These are phyloP conservation scores for Rhodotorula glutinis DNA, from an alignment of 1,284 basidiomycete species.

Conservation along the genomic window DNA sequence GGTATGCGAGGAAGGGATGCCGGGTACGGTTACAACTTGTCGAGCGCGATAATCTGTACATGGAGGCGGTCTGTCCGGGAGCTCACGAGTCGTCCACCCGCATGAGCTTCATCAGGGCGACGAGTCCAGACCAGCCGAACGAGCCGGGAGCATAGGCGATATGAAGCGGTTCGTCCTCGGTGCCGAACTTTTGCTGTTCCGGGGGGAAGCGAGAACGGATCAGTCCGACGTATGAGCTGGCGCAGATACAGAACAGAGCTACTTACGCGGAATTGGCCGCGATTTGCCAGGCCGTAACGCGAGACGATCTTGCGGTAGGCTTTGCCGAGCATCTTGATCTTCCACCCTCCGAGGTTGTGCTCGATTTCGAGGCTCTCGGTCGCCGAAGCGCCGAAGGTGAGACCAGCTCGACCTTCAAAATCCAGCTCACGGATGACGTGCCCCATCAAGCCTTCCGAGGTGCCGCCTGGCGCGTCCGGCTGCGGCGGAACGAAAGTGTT, in stretches of 20 bases:
- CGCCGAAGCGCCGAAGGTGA: conserved; percentile 36
- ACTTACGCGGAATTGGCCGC: conserved; percentile 30
- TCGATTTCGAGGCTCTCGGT: conserved; percentile 13
- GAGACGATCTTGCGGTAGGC: conserved; percentile 25
- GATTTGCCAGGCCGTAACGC: conserved; percentile 20
- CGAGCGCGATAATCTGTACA: too few species aligned
- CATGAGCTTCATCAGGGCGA: conserved; percentile 32
- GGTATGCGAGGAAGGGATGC: too few species aligned
- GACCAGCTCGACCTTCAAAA: conserved; percentile 20
- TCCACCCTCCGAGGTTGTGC: conserved; percentile 28
- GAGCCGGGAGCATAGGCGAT: conserved; percentile 20
- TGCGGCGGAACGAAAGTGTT: too few species aligned
- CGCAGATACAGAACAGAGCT: too few species aligned
- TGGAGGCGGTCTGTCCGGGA: too few species aligned
- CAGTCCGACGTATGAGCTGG: too few species aligned
- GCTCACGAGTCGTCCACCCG: conserved; percentile 3
- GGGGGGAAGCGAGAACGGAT: neutral
- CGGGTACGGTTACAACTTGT: too few species aligned
- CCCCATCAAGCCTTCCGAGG: conserved; percentile 29
- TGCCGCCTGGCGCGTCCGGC: conserved; percentile 34
- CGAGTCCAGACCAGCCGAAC: conserved; percentile 26
- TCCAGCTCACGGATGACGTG: conserved; percentile 35
- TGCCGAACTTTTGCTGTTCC: conserved; percentile 29
- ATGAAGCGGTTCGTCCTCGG: conserved; percentile 29
- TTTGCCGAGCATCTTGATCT: conserved; percentile 23